phyloP scores from a whole-genome alignment of 1,139 yeast species.

The Geotrichum phurueaensis region DNA sequence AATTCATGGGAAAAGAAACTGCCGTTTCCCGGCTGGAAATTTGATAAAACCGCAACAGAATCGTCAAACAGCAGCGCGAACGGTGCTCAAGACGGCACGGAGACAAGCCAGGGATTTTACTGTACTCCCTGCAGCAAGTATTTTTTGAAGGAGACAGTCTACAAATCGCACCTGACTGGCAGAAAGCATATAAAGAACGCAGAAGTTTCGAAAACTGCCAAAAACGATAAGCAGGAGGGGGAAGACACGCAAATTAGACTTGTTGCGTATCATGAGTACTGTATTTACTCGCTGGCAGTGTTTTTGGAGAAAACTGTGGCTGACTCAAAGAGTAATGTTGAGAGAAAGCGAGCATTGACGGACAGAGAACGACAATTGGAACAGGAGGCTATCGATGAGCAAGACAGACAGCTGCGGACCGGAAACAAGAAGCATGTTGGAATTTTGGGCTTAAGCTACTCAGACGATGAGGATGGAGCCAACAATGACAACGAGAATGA shows the following conservation, averaged over 20 bases:
- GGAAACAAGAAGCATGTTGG: slow-evolving; percentile 22
- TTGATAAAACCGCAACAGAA: slow-evolving; percentile 32
- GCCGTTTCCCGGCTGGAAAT: slow-evolving; percentile 22
- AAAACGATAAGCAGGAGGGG: slow-evolving; percentile 3
- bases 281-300: slow-evolving; percentile 36
- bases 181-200: slow-evolving; percentile 64
- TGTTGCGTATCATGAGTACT: slow-evolving; percentile 35
- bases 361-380: slow-evolving; percentile 67
- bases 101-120: slow-evolving; percentile 30
- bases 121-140: slow-evolving; percentile 62
- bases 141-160: slow-evolving; percentile 64
- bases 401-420: slow-evolving; percentile 39
- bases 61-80: slow-evolving; percentile 2
- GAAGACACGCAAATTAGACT: slow-evolving; percentile 18
- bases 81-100: slow-evolving; percentile 11
- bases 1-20: slow-evolving; percentile 28
- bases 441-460: slow-evolving; percentile 24
- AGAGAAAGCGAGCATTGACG: slow-evolving; percentile 63
- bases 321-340: slow-evolving; percentile 55
- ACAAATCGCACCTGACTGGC: slow-evolving; percentile 62
- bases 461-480: slow-evolving; percentile 26
- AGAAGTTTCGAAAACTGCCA: neutral
- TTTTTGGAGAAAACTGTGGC: slow-evolving; percentile 39
- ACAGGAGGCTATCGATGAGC: slow-evolving; percentile 38
- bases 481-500: slow-evolving; percentile 22